Percentiles rank a stretch among this genome's conserved stretches.
These are phyloP conservation scores for Basipetospora chlamydospora DNA, from an alignment of 2,329 filamentous ascomycete species.

Conservation along the genomic window DNA sequence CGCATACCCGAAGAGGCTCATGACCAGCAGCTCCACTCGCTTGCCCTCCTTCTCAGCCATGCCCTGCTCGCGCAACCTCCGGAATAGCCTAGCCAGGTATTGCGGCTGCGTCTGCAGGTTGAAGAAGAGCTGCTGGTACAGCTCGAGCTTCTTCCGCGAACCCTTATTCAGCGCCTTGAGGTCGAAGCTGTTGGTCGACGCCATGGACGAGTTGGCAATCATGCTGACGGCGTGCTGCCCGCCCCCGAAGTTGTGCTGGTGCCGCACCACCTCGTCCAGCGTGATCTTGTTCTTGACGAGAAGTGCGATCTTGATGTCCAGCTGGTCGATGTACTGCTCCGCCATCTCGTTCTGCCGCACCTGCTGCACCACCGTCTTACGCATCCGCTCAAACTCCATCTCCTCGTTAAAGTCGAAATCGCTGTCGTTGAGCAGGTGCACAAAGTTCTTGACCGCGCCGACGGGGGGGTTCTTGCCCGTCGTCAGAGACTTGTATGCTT, in stretches of 20 bases:
- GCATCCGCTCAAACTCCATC: conserved; percentile 85
- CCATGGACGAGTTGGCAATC: conserved; percentile 75
- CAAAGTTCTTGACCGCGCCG: conserved; percentile 93
- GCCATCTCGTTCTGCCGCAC: conserved; percentile 94
- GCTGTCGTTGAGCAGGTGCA: conserved; percentile 93
- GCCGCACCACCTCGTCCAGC: conserved; percentile 89
- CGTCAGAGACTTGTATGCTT: conserved; percentile 95
- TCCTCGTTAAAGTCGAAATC: conserved; percentile 99
- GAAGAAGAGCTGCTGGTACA: conserved; percentile 97
- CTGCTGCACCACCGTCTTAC: conserved; percentile 93
- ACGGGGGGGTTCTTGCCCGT: conserved; percentile 94
- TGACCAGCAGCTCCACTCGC: conserved; percentile 81
- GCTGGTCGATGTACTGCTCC: conserved; percentile 94
- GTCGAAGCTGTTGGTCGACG: conserved; percentile 84
- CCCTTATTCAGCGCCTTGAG: conserved; percentile 96
- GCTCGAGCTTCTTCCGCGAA: conserved; percentile 85
- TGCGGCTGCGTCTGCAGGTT: conserved; percentile 91
- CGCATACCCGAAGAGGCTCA: conserved; percentile 93
- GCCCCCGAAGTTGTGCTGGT: conserved; percentile 91
- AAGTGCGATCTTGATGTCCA: conserved; percentile 97
- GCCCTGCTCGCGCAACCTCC: conserved; percentile 65
- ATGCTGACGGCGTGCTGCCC: conserved; percentile 74
- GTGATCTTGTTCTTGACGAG: conserved; percentile 99
- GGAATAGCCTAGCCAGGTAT: conserved; percentile 82
- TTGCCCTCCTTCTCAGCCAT: conserved; percentile 86